Base-by-base conservation (phyloP, 2,329 filamentous ascomycete genomes). In the Alternaria arbusti region DNA sequence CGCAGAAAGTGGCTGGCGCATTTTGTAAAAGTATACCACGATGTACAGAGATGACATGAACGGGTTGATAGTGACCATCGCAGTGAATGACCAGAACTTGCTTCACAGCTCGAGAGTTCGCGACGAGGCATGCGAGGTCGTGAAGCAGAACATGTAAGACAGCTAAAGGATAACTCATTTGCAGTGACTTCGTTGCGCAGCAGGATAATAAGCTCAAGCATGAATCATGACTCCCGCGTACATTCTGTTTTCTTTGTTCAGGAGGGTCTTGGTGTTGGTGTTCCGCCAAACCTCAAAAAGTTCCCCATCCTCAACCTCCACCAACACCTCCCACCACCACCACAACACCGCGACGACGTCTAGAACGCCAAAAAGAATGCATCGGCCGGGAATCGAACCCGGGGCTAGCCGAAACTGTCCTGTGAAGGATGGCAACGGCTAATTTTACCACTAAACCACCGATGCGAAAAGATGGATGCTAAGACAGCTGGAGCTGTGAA, bases 391-490 rank as follows among this genome's bases (percentile, higher is more conserved):
- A 70, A 72, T 70, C 70, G 70, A 73, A 73, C 69, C 70, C 70
- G 70, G 70, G 70, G 70, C 70, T 73, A 73, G 70, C 70, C 70
- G 70, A 72, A 64, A 58, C 57, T 60, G 62, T 25, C 26, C 64
- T 22, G 25, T 55, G 36, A 47, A n/a, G 43, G 49, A 59, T 72
- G 70, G 70, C 70, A 73, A 73, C 70, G 70, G 70, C 70, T 73
- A 73, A 73, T 73, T 73, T 73, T 73, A 73, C 70, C 70, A 73
- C 70, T 73, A 73, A 73, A 73, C 70, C 70, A 73, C 70, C 69
- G 70, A 73, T 73, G 70, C 70, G 49, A 40, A 52, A 54, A 46
- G 15, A 17, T 22, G 12, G 22, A 57, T 43, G 54, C 28, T 47
- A 43, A 52, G 13, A n/a, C 13, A 22, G 26, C 32, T 23, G 43